phyloP scores from a whole-genome alignment of 805 yeast genomes.

The Yamadazyma takamatsuzukensis region DNA sequence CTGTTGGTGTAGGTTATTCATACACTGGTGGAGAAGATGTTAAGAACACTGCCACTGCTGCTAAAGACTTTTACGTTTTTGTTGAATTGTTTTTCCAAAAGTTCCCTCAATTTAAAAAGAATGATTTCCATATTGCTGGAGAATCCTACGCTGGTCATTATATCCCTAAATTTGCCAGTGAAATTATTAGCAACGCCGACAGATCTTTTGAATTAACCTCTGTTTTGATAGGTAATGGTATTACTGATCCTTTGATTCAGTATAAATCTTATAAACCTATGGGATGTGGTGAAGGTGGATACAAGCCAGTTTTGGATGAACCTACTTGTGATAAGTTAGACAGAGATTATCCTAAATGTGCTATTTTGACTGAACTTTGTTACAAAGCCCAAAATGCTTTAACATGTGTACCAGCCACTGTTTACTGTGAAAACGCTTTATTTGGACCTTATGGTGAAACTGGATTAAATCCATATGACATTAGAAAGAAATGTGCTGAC shows the following conservation, averaged over 20 bases:
- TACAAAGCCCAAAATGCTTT: slow-evolving; percentile 28
- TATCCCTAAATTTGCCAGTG: slow-evolving; percentile 84
- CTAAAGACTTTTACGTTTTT: slow-evolving; percentile 81
- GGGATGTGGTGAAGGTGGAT: slow-evolving; percentile 46
- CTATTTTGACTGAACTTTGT: slow-evolving; percentile 26
- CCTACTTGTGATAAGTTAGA: slow-evolving; percentile 34
- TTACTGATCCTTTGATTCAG: slow-evolving; percentile 42
- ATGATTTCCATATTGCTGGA: slow-evolving; percentile 83
- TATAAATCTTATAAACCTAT: slow-evolving; percentile 38
- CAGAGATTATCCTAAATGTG: slow-evolving; percentile 32
- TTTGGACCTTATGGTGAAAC: slow-evolving; percentile 37
- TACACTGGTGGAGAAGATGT: slow-evolving; percentile 62
- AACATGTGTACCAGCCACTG: slow-evolving; percentile 40
- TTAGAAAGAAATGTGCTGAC: slow-evolving; percentile 48
- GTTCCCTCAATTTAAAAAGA: slow-evolving; percentile 63
- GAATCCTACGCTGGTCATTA: slow-evolving; percentile 95
- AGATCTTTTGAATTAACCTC: slow-evolving; percentile 36
- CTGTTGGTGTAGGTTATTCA: slow-evolving; percentile 89
- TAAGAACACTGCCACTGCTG: slow-evolving; percentile 75
- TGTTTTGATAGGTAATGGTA: slow-evolving; percentile 44
- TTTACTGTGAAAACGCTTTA: slow-evolving; percentile 26
- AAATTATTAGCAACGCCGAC: slow-evolving; percentile 67
- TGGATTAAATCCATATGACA: slow-evolving; percentile 63
- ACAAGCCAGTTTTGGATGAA: slow-evolving; percentile 30
- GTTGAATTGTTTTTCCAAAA: slow-evolving; percentile 77